These are phyloP conservation scores for Alliaria petiolata DNA, from an alignment of 345 rosid genomes.

Conservation along the genomic window DNA sequence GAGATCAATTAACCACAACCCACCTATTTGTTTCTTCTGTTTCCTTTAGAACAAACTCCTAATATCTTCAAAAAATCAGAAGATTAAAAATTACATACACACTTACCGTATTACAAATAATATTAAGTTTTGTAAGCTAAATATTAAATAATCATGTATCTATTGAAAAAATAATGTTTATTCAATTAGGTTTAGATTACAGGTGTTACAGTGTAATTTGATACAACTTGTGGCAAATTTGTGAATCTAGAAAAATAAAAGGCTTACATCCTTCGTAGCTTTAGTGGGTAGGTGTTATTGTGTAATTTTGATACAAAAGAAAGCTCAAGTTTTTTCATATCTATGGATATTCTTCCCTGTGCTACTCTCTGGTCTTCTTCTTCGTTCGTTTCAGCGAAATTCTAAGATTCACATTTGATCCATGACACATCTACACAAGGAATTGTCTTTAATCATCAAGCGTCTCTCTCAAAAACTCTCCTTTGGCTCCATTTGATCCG, in stretches of 20 bases:
- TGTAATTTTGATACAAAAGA: neutral
- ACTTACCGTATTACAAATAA: neutral
- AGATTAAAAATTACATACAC: neutral
- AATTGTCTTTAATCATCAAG: slow-evolving; percentile 9
- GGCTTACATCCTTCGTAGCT: neutral
- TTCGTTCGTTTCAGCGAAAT: slow-evolving; percentile 25
- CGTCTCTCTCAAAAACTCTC: neutral
- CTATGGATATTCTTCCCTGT: slow-evolving; percentile 29
- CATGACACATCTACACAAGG: neutral
- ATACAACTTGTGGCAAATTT: neutral
- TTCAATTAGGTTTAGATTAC: no score
- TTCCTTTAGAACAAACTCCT: neutral
- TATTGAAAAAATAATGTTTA: no score
- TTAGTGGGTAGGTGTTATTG: neutral
- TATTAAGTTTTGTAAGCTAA: neutral
- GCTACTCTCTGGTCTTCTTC: slow-evolving; percentile 14
- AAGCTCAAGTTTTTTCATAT: slow-evolving; percentile 1
- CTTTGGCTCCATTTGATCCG: slow-evolving; percentile 19
- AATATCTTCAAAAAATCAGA: neutral
- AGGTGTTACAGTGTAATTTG: neutral
- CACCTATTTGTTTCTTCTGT: neutral
- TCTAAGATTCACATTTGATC: slow-evolving; percentile 29
- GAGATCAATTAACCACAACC: neutral
- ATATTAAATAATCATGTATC: neutral
- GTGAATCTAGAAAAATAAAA: neutral